phyloP scores from a whole-genome alignment of 176 grass and related monocot genomes.

The sorghum (Sorghum bicolor) region DNA sequence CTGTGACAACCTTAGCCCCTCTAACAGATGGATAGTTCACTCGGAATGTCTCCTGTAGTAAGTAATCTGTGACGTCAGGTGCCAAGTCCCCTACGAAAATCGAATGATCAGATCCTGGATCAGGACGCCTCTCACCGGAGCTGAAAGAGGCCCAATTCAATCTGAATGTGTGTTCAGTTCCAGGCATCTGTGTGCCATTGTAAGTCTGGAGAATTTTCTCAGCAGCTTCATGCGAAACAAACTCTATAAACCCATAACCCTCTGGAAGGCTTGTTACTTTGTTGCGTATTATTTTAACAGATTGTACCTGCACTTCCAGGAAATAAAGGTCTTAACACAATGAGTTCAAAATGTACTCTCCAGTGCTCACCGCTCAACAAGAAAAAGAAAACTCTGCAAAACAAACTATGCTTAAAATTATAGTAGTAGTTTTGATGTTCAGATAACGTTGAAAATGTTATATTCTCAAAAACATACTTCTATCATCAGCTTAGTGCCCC shows the following conservation, averaged over 20 bases:
- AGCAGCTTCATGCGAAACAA: conserved; percentile 86
- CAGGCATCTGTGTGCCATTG: conserved; percentile 93
- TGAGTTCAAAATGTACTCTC: neutral
- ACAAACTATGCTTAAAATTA: neutral
- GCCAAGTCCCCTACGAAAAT: conserved; percentile 98
- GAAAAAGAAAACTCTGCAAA: neutral
- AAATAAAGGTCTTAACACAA: conserved; percentile 32
- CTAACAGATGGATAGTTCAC: conserved; percentile 80
- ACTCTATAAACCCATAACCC: conserved; percentile 98
- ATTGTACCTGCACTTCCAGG: conserved; percentile 58
- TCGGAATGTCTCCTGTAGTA: conserved; percentile 94
- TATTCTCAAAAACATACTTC: neutral
- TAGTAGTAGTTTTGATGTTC: neutral
- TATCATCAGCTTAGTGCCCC: neutral
- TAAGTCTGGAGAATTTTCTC: conserved; percentile 82
- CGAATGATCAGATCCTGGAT: conserved; percentile 74
- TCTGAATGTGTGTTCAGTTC: conserved; percentile 93
- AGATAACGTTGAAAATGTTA: neutral
- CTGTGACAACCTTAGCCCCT: conserved; percentile 98
- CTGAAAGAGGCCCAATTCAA: conserved; percentile 99
- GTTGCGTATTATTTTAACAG: conserved; percentile 94
- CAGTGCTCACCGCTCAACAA: neutral
- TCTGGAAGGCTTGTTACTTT: conserved; percentile 87
- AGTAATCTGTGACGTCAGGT: conserved; percentile 98
- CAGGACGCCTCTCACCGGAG: conserved; percentile 79